These are phyloP conservation scores for Fraxinus paxiana DNA, from an alignment of 305 asterid genomes.

Conservation along the genomic window DNA sequence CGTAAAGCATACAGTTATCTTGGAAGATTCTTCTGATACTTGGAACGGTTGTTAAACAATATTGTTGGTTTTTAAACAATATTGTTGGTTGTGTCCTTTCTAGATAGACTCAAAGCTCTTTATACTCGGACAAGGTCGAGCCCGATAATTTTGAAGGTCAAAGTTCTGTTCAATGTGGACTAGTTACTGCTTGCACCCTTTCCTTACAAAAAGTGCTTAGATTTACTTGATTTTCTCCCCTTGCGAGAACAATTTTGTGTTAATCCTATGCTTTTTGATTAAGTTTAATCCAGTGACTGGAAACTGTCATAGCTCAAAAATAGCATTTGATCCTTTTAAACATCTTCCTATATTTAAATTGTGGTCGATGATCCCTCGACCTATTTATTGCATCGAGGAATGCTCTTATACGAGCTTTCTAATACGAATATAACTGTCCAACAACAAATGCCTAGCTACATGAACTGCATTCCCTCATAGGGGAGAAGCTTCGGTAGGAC, in stretches of 20 bases:
- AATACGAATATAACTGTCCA: neutral
- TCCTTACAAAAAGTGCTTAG: neutral
- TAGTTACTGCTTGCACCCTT: neutral
- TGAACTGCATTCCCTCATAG: neutral
- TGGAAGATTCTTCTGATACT: neutral
- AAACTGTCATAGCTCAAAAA: neutral
- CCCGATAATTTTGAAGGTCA: neutral
- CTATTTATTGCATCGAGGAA: neutral
- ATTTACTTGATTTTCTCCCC: neutral
- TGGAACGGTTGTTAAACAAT: neutral
- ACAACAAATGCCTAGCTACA: neutral
- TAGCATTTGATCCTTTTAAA: neutral
- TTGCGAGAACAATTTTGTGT: neutral
- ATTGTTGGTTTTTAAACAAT: neutral
- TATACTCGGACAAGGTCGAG: conserved; percentile 6
- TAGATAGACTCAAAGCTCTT: neutral
- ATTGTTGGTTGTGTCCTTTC: neutral
- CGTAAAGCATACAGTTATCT: neutral
- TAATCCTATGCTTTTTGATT: neutral
- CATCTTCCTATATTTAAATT: neutral
- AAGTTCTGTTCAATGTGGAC: neutral
- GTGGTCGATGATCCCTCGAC: neutral
- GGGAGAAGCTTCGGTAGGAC: neutral
- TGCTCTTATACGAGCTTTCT: neutral
- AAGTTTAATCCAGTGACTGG: neutral